Evolutionary conservation across 148 eudicot genomes (phyloP).

Genomic region (Dianthus caryophyllus): DNA sequence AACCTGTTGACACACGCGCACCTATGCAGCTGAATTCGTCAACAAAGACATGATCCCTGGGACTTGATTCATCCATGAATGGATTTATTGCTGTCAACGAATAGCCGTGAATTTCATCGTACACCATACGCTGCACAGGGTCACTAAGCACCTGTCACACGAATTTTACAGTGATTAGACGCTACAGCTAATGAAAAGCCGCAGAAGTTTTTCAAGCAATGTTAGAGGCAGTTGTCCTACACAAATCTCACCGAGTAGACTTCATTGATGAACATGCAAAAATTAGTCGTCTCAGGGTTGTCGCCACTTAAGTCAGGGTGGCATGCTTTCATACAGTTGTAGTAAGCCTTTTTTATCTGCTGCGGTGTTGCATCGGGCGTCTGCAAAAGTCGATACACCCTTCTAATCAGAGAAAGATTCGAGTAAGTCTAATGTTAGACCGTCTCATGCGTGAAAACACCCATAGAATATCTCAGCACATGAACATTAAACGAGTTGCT

Average conservation of each 20-base stretch:
- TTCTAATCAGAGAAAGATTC: neutral
- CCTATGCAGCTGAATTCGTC: slow-evolving; percentile 99
- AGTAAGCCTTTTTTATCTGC: slow-evolving; percentile 89
- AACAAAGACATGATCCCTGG: slow-evolving; percentile 88
- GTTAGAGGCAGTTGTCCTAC: neutral
- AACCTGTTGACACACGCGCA: slow-evolving; percentile 11
- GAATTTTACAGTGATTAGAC: neutral
- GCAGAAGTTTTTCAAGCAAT: neutral
- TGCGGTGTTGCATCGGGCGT: slow-evolving; percentile 90
- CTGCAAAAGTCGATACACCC: slow-evolving; percentile 28
- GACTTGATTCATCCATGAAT: slow-evolving; percentile 67
- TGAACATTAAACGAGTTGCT: no score
- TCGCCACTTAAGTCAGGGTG: slow-evolving; percentile 98
- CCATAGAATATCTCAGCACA: no score
- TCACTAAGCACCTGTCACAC: slow-evolving; percentile 81
- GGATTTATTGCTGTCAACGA: slow-evolving; percentile 88
- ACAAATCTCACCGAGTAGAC: slow-evolving; percentile 63
- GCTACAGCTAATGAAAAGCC: neutral
- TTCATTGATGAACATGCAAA: slow-evolving; percentile 96
- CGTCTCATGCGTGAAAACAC: no score
- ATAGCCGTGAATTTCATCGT: slow-evolving; percentile 94
- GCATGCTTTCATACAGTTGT: slow-evolving; percentile 95
- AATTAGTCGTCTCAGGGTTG: slow-evolving; percentile 78
- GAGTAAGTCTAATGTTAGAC: no score
- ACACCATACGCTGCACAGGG: slow-evolving; percentile 90